Base-by-base conservation (phyloP, 192 early-diverging fungal species). In the Podila clonocystis region DNA sequence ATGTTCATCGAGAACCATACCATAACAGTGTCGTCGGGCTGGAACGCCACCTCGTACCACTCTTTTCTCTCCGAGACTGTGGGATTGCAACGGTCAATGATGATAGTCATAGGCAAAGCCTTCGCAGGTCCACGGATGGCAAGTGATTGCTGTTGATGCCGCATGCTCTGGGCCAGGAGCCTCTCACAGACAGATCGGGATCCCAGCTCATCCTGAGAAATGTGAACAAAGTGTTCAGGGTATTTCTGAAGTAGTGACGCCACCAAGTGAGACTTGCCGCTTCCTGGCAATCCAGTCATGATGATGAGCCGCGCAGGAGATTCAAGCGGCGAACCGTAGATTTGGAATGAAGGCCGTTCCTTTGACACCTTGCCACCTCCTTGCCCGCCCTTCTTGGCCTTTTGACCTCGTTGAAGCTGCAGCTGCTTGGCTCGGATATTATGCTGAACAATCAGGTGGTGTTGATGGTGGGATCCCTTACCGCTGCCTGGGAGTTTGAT, bases 1-100 rank as follows among this genome's bases (percentile, higher is more conserved):
- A 69, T 41, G 13, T 57, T 36, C 20, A 41, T 58, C 11, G 77
- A 80, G 67, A 80, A 80, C 77, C 77, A 80, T 20, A 73, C 62
- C 65, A 80, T 72, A 30, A 65, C 68, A 0, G 57, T 28, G 24
- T 80, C 70, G 26, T 72, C 77, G 1, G 77, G 77, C 48, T 80
- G 77, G 62, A 80, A 80, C 11, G 77, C 77, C 7, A 73, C 70
- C 60, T 80, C 77, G 62, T 80, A 80, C 77, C 77, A 80, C 28
- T 73, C 77, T 41, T 69, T 72, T 22, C 77, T 67, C 34, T 80
- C 77, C 1, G 77, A 57, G 30, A 64, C 58, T 9, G 77, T 80
- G 4, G 77, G 77, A 19, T 80, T 80, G 45, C 77, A 80, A 3
- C 77, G 50, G 34, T 80, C 77, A 15, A 80, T 31, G 50, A 80